Base-by-base conservation (phyloP, 129 eudicot species). In the Helianthus annuus region DNA sequence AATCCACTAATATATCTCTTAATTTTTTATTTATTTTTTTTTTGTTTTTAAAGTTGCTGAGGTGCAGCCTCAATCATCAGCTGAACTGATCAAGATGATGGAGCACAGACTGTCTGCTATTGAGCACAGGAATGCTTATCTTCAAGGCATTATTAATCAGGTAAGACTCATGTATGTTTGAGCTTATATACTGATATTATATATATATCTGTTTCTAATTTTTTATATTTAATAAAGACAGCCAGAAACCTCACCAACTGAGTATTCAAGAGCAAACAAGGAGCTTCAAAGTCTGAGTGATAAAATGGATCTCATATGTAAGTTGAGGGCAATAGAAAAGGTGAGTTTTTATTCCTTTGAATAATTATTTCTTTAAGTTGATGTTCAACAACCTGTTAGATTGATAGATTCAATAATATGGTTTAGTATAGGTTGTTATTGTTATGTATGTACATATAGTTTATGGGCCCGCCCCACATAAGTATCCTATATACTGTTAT, bases 231-330 rank as follows among this genome's bases (percentile, higher is more conserved):
- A 72, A 62, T 84, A 77, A 85, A 85, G 90, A 82, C 93, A 94
- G 97, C 96, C 93, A 3, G 97, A 90, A 52, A 84, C 81, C 82
- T 79, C 85, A 69, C 93, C 92, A 1, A 76, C 80, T 0, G 98
- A 94, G 67, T 90, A 77, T 81, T 71, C 92, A 39, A 84, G 79
- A 73, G 98, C 98, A 55, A 90, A 94, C 76, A 93, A 93, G 82
- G 98, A 93, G 82, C 90, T 93, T 48, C 83, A 76, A 76, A 87
- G 71, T 69, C 92, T 93, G 58, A 83, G 77, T 24, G 45, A 73
- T 53, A 78, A 92, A 39, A 53, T 85, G 70, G 87, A 85, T 64
- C 90, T 90, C n/a, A 86, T 93, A 53, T 78, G 62, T 36, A 80
- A 90, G 78, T 64, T 90, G 84, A 93, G 98, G 79, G 69, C 88